Base-by-base conservation (phyloP, 2,329 filamentous ascomycete genomes). In the Mollisiaceae sp. region DNA sequence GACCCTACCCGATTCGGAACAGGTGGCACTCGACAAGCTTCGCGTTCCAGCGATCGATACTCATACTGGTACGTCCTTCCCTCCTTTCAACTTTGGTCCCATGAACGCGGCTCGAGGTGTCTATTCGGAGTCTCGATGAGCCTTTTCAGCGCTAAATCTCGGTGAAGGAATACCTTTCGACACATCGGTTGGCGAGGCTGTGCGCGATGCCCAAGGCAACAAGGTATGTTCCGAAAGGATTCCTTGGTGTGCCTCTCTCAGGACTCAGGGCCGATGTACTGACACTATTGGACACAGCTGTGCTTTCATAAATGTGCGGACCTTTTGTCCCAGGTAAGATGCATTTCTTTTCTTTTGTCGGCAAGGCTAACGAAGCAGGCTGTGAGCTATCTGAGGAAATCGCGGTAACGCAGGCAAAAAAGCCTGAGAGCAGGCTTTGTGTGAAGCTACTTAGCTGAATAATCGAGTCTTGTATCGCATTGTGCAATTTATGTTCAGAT, bases 21-120 rank as follows among this genome's bases (percentile, higher is more conserved):
- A 67, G 38, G 59, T 62, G 20, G 59, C 67, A 14, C 59, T 69
- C 1, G 65, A 67, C 32, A 47, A 58, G 27, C 54, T 69, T 15
- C 57, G 63, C 24, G 67, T 69, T 1, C 67, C 67, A 36, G 67
- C 67, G n/a, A 47, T 15, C 15, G 67, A 69, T 32, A 59, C 39
- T 27, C 65, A 69, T 32, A 69, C 65, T 6, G 59, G 67, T 11
- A 62, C 57, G 52, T 15, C 9, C 8, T 15, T 35, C 24, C 22
- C n/a, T 54, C 14, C 50, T 5, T 15, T 15, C 22, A 18, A 8
- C 12, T 8, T 15, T 4, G 11, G n/a, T 54, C 9, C 22, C 8
- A 20, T 24, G 14, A 43, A 6, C 14, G 14, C n/a, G 41, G 41
- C 41, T 15, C 15, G 27, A 3, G 27, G 27, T 32, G 3, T 32